Evolutionary conservation across 805 yeast genomes (phyloP).

Genomic region (Priceomyces haplophilus): DNA sequence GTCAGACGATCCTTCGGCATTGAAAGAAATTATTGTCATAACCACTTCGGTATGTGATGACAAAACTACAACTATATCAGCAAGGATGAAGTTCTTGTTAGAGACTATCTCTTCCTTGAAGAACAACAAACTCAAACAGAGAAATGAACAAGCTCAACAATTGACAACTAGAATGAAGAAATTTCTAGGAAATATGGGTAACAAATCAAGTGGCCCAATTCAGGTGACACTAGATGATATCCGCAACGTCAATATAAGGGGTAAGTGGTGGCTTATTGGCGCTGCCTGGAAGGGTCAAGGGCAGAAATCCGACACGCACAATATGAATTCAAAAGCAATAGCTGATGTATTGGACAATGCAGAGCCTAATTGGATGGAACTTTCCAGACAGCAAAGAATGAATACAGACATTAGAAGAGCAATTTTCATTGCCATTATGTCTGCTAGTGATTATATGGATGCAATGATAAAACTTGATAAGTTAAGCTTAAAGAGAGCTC

Average conservation of each 20-base stretch:
- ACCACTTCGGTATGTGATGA: constrained; percentile 48
- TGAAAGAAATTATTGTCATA: constrained; percentile 70
- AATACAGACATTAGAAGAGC: constrained; percentile 95
- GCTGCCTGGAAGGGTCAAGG: constrained; percentile 89
- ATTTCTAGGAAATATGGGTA: constrained; percentile 49
- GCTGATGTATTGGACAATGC: constrained; percentile 64
- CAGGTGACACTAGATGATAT: constrained; percentile 85
- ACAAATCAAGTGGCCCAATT: constrained; percentile 64
- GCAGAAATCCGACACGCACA: constrained; percentile 11
- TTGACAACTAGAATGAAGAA: constrained; percentile 61
- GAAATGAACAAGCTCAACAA: constrained; percentile 51
- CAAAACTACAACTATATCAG: constrained; percentile 29
- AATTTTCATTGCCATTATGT: constrained; percentile 89
- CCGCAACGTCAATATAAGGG: constrained; percentile 67
- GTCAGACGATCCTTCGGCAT: constrained; percentile 82
- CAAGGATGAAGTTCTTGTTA: constrained; percentile 77
- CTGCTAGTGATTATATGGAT: constrained; percentile 88
- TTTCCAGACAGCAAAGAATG: constrained; percentile 86
- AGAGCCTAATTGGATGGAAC: constrained; percentile 83
- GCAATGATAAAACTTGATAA: constrained; percentile 82
- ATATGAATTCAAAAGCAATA: constrained; percentile 41
- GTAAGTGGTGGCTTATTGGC: constrained; percentile 99
- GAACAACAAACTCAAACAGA: constrained; percentile 69
- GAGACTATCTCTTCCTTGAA: constrained; percentile 85
- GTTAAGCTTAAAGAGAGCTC: constrained; percentile 70